Base-by-base conservation (phyloP, 495 filamentous ascomycete genomes). In the Tuber calosporum region DNA sequence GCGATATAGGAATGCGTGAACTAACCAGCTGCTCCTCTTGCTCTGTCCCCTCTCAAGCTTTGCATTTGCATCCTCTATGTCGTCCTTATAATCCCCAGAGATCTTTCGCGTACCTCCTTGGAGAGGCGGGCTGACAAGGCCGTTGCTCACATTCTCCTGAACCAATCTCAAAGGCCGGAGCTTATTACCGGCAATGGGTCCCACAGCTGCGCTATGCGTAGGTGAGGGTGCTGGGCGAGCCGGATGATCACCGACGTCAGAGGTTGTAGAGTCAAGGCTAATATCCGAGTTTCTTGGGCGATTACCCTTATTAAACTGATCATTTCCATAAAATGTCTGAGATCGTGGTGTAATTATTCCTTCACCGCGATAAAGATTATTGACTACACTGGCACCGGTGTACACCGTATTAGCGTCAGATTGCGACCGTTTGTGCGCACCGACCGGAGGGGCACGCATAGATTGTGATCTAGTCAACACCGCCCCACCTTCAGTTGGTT, bases 151-250 rank as follows among this genome's bases (percentile, higher is more conserved):
- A 41, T 85, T 87, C 79, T 88, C 91, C 83, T 93, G 91, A 71
- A 99, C 95, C 17, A 99, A 86, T 58, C 94, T 86, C 80, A 99
- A 83, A 1, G 95, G 95, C 41, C 95, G 87, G 69, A 96, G 86
- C 79, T 92, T 93, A 76, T 89, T 93, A 7, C 90, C 91, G 2
- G 85, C 85, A 69, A 90, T 88, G 5, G 86, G 87, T 20, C 77
- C 81, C 73, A 83, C 85, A 82, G 91, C 89, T 53, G 89, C 88
- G 83, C 90, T 89, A 30, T 74, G 75, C 22, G 78, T 53, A 20
- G 79, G 79, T 20, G 78, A 80, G 19, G 70, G 71, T 22, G 75
- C 41, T 48, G 68, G 71, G 68, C 40, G 68, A 20, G 58, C n/a
- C 11, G 40, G 62, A 22, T 45, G 76, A 22, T 78, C 76, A 1